Evolutionary conservation across 129 eudicot species (phyloP), one percentile per base, ranked within the genome.

Genomic region (Tagetes patula): DNA sequence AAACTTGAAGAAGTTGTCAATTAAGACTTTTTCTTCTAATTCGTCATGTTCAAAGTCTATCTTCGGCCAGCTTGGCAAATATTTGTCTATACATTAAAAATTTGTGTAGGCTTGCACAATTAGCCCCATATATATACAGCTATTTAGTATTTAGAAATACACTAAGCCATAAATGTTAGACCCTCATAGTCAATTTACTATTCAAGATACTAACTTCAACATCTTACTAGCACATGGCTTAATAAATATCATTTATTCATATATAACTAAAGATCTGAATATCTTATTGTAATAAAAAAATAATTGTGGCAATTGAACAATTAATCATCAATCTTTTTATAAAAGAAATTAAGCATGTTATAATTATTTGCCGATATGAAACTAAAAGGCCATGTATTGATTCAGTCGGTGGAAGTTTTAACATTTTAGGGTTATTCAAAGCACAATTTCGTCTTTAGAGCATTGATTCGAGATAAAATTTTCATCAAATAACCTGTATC

Each of bases 211-310:
- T 33, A 59, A 32, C 65, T 59, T 59, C 65, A 33, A 33, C 65
- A 59, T 32, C 65, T 59, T 32, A 10, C 40, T 32, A 32, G 65
- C 65, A 59, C 65, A 59, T 59, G 65, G 65, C 65, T 59, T 59
- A 59, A 59, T 59, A 59, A 59, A 59, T 59, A 59, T 32, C 65
- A 59, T 32, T 59, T 3, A 59, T 33, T 59, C 40, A 59, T 20
- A 20, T 20, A 20, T 59, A 59, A 32, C 6, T 32, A 33, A 59
- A 32, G 39, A 33, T 59, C 65, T 9, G 65, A 10, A 30, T 2
- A 59, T 59, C 65, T 59, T 59, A 8, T 32, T 59, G 32, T 1
- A 1, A 59, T 2, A 1, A 32, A 32, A 31, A 58, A 31, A 6
- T 58, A 58, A 20, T 20, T 20, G 27, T 20, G 27, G 27, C 27